Conservation (phyloP, 176 grass and related monocot species). For the Carex pumila region DNA sequence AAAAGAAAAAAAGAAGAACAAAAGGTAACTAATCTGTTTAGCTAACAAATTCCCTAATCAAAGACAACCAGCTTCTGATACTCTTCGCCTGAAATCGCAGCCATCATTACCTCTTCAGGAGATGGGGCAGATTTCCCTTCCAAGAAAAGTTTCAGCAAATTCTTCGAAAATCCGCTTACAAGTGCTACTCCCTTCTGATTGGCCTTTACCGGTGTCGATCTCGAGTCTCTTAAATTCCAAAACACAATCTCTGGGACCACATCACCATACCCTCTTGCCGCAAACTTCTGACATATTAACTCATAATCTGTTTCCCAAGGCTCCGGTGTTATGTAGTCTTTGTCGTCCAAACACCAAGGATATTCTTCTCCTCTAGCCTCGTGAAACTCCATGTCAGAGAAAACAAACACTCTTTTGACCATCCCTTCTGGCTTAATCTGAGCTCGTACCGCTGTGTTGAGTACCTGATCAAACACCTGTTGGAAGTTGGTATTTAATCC, state of each 20-base stretch:
- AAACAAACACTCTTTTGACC: constrained; percentile 59
- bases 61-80: constrained; percentile 40
- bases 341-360: not conserved
- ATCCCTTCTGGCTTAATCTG: constrained; percentile 44
- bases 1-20: not conserved
- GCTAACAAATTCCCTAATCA: constrained; percentile 26
- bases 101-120: constrained; percentile 42
- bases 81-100: constrained; percentile 33
- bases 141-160: constrained; percentile 47
- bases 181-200: constrained; percentile 46
- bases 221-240: constrained; percentile 55
- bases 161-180: constrained; percentile 71
- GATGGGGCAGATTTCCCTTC: constrained; percentile 19
- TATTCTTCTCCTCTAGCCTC: not conserved
- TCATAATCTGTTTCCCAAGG: constrained; percentile 54
- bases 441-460: constrained; percentile 33
- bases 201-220: constrained; percentile 30
- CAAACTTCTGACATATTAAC: constrained; percentile 45
- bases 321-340: not conserved
- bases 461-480: constrained; percentile 41
- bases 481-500: constrained; percentile 46
- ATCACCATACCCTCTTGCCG: constrained; percentile 31
- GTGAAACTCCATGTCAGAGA: constrained; percentile 79
- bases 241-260: constrained; percentile 59
- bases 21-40: not conserved